Evolutionary conservation across 257 asterid species (phyloP), one percentile per base, ranked within the genome.

Genomic region (Solanum medicagineum): DNA sequence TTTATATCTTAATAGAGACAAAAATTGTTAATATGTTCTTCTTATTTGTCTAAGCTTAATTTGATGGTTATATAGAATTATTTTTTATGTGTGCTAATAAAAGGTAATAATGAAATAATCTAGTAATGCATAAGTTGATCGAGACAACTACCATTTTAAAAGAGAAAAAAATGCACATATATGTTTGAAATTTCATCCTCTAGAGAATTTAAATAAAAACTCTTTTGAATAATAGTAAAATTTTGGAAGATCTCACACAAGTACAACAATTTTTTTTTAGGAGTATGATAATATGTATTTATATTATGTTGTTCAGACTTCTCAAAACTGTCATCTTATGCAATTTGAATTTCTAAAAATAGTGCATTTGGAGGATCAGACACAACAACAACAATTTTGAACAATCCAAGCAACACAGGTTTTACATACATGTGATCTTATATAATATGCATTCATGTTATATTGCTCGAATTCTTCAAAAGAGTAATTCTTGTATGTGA

Each of bases 41-140:
- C 4, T 32, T 32, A 32, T 32, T 32, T 32, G 36, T 32, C 36
- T 32, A 32, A 32, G 36, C 36, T 2, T 32, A 32, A 32, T 59
- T 20, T 59, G 14, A 4, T 59, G 66, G 66, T 9, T 20, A 59
- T 59, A 9, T 59, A 10, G 29, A 59, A 9, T 12, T 10, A 60
- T 2, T 10, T 10, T n/a, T 15, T 10, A 60, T 10, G 11, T 10
- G 6, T 0, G 0, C 0, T 1, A 8, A 60, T 10, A 15, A 10
- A 60, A 60, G 1, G 36, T 22, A 60, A 1, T 2, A 3, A 60
- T 60, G 66, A 60, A n/a, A 60, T 60, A n/a, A 9, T 60, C 5
- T n/a, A 24, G 3, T 17, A 62, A 5, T 5, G 24, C 9, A 62
- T 40, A 62, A 11, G 60, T 5, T 55, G 60, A 8, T 24, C 10